Evolutionary conservation across 257 asterid species (phyloP).

Genomic region (Penstemon barbatus): DNA sequence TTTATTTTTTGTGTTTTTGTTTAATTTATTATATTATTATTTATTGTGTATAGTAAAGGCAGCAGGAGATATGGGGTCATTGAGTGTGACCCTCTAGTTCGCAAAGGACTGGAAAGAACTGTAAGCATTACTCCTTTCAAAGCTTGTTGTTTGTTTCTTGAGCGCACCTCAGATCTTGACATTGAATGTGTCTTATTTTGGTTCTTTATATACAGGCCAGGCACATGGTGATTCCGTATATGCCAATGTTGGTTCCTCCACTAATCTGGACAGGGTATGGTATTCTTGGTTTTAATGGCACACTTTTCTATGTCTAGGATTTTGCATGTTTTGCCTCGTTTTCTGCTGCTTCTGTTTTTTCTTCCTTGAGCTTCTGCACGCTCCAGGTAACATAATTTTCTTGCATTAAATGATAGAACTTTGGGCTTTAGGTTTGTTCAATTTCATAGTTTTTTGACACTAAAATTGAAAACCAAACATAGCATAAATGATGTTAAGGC

Average conservation of each 20-base stretch:
- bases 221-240: slow-evolving; percentile 98
- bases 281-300: slow-evolving; percentile 19
- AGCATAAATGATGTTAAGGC: no score
- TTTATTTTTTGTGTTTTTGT: slow-evolving; percentile 1
- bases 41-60: slow-evolving; percentile 48
- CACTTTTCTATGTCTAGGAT: no score
- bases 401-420: no score
- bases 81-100: slow-evolving; percentile 91
- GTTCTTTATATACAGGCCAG: slow-evolving; percentile 65
- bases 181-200: slow-evolving; percentile 14
- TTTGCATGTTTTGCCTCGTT: no score
- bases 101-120: slow-evolving; percentile 90
- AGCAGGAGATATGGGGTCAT: slow-evolving; percentile 89
- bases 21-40: neutral
- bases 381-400: no score
- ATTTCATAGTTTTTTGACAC: no score
- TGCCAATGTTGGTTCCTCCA: slow-evolving; percentile 99
- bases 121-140: slow-evolving; percentile 43
- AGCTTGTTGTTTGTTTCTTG: slow-evolving; percentile 1
- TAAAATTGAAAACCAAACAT: no score
- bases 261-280: slow-evolving; percentile 88
- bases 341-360: no score
- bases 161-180: slow-evolving; percentile 6
- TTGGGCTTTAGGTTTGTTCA: no score
- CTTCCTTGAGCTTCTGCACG: no score